A percentile compares a stretch with the other conserved stretches of the same genome.
Evolutionary conservation across 345 rosid genomes (phyloP).

Genomic region (Syzygium aromaticum): DNA sequence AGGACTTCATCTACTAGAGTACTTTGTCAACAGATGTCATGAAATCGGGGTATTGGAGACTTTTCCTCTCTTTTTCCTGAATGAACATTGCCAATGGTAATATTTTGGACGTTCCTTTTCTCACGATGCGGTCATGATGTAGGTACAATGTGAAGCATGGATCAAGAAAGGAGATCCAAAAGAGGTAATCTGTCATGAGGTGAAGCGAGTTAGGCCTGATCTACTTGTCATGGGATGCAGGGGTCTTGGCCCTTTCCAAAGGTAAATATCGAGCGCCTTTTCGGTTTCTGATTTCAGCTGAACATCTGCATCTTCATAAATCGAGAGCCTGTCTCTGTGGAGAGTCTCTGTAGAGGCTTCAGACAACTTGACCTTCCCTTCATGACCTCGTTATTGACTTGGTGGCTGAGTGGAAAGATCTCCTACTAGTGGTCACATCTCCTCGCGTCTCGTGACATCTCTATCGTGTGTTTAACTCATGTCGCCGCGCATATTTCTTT

Average conservation of each 20-base stretch:
- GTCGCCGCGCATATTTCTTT: background rate
- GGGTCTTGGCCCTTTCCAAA: slow-evolving; percentile 91
- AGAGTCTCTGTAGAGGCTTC: background rate
- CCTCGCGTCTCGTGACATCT: background rate
- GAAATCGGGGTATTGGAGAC: slow-evolving; percentile 58
- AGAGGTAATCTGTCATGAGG: slow-evolving; percentile 86
- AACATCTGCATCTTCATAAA: background rate
- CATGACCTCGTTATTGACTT: background rate
- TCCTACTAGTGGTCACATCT: background rate
- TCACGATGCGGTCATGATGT: slow-evolving; percentile 3
- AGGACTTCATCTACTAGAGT: slow-evolving; percentile 84
- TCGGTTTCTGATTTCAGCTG: background rate
- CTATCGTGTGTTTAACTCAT: background rate
- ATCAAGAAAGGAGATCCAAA: slow-evolving; percentile 83
- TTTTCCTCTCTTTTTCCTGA: background rate
- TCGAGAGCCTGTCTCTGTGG: background rate
- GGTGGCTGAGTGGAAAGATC: background rate
- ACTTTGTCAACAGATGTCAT: slow-evolving; percentile 70
- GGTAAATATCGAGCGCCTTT: slow-evolving; percentile 24
- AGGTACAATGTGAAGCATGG: slow-evolving; percentile 92
- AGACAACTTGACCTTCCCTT: background rate
- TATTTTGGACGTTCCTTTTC: background rate
- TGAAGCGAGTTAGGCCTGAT: slow-evolving; percentile 70
- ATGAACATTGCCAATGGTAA: no score
- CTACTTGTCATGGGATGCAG: slow-evolving; percentile 84